Evolutionary conservation across 257 asterid genomes (phyloP).

Genomic region (Voacanga thouarsii): DNA sequence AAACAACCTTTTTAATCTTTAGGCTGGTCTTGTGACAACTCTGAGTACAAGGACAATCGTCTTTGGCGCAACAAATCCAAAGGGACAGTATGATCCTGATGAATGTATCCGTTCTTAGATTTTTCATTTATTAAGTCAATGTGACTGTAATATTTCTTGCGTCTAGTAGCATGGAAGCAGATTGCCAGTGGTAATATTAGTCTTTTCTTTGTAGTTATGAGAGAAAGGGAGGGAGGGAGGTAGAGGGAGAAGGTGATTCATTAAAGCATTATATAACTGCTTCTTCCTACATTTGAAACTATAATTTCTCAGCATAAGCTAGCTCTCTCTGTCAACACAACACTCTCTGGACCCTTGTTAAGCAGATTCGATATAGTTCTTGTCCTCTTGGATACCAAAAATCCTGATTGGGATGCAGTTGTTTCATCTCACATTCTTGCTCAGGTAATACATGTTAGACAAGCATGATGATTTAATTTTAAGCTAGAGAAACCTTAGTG

Average conservation of each 20-base stretch:
- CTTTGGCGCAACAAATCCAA: conserved; percentile 97
- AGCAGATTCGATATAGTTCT: conserved; percentile 98
- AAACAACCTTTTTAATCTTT: conserved; percentile 15
- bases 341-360: conserved; percentile 92
- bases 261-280: neutral
- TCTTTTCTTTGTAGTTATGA: neutral
- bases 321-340: conserved; percentile 94
- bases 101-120: conserved; percentile 60
- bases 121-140: neutral
- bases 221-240: too few relatives aligned
- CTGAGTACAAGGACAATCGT: conserved; percentile 91
- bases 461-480: conserved; percentile 19
- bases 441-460: conserved; percentile 49
- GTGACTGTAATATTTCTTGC: neutral
- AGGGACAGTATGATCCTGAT: conserved; percentile 96
- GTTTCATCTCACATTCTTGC: conserved; percentile 94
- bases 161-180: neutral
- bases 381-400: conserved; percentile 91
- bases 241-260: too few relatives aligned
- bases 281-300: conserved; percentile 9
- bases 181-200: neutral
- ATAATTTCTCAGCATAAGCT: conserved; percentile 40
- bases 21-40: conserved; percentile 99
- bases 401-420: conserved; percentile 96
- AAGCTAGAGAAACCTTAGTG: conserved; percentile 12